Conservation (phyloP, 202 grass and related monocot species). For the Zizania palustris region DNA sequence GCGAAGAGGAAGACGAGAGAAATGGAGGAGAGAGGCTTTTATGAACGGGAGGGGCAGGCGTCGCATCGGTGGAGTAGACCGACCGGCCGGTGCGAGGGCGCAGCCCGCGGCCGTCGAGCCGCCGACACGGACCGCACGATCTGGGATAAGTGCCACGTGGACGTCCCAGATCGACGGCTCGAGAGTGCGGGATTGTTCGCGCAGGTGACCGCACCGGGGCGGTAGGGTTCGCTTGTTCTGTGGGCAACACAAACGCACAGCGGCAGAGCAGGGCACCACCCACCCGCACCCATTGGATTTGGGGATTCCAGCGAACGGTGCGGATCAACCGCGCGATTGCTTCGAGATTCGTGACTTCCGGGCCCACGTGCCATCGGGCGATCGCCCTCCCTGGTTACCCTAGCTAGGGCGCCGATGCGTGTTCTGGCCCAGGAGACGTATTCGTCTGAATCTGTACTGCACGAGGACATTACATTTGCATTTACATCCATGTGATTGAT, state of each 20-base stretch:
- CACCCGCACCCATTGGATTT: neutral
- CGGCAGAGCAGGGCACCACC: neutral
- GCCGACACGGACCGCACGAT: conserved; percentile 6
- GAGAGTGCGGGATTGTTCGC: neutral
- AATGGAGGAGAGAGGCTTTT: too few species aligned
- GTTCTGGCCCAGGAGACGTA: neutral
- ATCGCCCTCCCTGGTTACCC: too few species aligned
- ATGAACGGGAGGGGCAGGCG: too few species aligned
- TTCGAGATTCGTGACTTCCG: neutral
- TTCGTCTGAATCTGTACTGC: neutral
- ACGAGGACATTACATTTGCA: too few species aligned
- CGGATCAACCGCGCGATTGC: neutral
- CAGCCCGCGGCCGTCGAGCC: too few species aligned
- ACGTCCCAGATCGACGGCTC: accelerated
- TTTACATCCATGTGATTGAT: too few species aligned
- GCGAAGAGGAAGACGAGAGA: neutral
- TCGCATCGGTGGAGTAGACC: too few species aligned
- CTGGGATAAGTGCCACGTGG: conserved; percentile 9
- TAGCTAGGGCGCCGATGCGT: too few species aligned
- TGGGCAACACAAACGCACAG: conserved; percentile 22
- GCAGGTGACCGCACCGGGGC: conserved; percentile 38
- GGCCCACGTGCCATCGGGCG: conserved; percentile 6
- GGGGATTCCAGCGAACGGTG: neutral
- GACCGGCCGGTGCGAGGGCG: conserved; percentile 20
- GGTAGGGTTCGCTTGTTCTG: conserved; percentile 24